Conservation (phyloP, 2,329 filamentous ascomycete species). For the Corynespora cassiicola region DNA sequence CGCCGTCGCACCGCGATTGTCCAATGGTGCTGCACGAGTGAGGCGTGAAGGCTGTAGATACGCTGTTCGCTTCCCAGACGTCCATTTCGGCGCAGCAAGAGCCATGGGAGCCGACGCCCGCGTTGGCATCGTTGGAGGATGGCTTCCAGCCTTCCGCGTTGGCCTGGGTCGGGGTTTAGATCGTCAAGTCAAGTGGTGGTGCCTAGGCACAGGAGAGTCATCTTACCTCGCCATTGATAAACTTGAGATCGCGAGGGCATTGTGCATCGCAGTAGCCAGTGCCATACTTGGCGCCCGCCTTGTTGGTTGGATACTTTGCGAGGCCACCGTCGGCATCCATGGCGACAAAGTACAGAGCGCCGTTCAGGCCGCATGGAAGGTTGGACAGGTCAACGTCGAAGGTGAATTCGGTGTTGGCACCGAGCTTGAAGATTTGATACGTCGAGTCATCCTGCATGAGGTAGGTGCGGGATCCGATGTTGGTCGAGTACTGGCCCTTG, state of each 20-base stretch:
- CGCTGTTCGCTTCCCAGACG: constrained; percentile 68
- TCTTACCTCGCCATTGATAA: constrained; percentile 52
- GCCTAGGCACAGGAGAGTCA: neutral
- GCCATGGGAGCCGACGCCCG: constrained; percentile 59
- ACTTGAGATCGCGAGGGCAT: constrained; percentile 52
- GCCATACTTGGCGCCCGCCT: constrained; percentile 58
- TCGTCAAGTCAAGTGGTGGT: neutral
- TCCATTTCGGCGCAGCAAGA: constrained; percentile 72
- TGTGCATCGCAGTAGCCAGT: constrained; percentile 58
- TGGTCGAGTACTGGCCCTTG: constrained; percentile 25
- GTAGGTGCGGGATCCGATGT: constrained; percentile 33
- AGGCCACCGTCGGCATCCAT: constrained; percentile 69
- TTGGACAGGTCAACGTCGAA: constrained; percentile 34
- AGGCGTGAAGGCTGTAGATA: constrained; percentile 66
- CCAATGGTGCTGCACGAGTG: constrained; percentile 62
- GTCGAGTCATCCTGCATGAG: constrained; percentile 27
- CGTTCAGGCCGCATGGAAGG: constrained; percentile 56
- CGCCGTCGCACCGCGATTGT: constrained; percentile 59
- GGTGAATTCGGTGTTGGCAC: constrained; percentile 28
- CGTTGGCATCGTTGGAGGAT: constrained; percentile 58
- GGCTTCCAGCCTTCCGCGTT: constrained; percentile 60
- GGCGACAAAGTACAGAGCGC: constrained; percentile 69
- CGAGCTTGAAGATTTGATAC: constrained; percentile 31
- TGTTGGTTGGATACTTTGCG: constrained; percentile 52
- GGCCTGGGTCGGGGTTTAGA: constrained; percentile 42